These are phyloP conservation scores for Coemansia umbellata DNA, from an alignment of 192 early-diverging fungal genomes.

Conservation along the genomic window DNA sequence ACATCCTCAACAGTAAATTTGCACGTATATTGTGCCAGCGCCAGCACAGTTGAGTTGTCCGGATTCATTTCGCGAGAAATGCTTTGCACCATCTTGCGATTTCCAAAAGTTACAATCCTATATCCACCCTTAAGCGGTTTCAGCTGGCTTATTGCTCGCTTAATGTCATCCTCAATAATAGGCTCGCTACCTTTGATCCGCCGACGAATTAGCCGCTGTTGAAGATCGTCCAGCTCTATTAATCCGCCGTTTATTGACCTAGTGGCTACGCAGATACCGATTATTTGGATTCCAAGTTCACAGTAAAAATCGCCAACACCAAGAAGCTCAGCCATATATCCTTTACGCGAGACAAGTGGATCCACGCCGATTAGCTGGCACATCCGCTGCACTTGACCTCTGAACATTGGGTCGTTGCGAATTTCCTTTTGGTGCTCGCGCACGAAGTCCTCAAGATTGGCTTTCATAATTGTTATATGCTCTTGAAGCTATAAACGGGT, in stretches of 20 bases:
- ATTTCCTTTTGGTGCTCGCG: slow-evolving; percentile 83
- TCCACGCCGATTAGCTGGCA: slow-evolving; percentile 92
- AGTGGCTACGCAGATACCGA: slow-evolving; percentile 84
- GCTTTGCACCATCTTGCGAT: slow-evolving; percentile 78
- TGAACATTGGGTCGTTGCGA: slow-evolving; percentile 77
- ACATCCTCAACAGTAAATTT: slow-evolving; percentile 36
- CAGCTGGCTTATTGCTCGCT: slow-evolving; percentile 78
- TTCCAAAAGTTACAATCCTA: slow-evolving; percentile 75
- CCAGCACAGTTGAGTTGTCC: slow-evolving; percentile 70
- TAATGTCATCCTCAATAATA: slow-evolving; percentile 76
- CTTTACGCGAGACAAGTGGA: slow-evolving; percentile 93
- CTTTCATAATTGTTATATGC: slow-evolving; percentile 70
- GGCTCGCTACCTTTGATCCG: slow-evolving; percentile 49
- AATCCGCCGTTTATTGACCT: slow-evolving; percentile 85
- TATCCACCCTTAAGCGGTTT: slow-evolving; percentile 89
- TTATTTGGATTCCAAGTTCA: slow-evolving; percentile 90
- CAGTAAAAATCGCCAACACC: slow-evolving; percentile 98
- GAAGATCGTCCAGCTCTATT: slow-evolving; percentile 81
- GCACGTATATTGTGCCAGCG: slow-evolving; percentile 60
- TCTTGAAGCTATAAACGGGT: slow-evolving; percentile 54
- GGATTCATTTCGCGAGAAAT: slow-evolving; percentile 85
- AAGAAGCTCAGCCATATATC: slow-evolving; percentile 91
- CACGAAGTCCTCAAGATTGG: slow-evolving; percentile 84
- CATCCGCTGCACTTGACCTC: slow-evolving; percentile 89
- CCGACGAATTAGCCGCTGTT: slow-evolving; percentile 61